phyloP scores from a whole-genome alignment of 1,284 basidiomycete genomes.

The Marasmius fiardii region DNA sequence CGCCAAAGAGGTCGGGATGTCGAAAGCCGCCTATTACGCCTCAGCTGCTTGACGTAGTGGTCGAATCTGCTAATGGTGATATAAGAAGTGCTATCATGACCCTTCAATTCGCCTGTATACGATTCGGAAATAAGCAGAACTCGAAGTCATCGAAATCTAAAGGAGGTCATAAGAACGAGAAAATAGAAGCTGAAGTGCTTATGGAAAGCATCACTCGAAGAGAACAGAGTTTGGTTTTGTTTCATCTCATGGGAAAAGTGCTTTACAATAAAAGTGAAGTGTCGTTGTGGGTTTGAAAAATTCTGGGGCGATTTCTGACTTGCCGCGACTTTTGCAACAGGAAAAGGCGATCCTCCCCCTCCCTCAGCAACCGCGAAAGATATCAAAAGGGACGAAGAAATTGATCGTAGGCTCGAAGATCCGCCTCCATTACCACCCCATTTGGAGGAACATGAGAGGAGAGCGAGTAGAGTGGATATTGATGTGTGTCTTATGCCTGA shows the following conservation, averaged over 20 bases:
- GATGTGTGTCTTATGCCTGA: slow-evolving; percentile 65
- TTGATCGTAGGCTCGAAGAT: slow-evolving; percentile 50
- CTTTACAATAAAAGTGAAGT: slow-evolving; percentile 88
- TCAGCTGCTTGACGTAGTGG: slow-evolving; percentile 58
- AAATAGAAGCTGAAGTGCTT: slow-evolving; percentile 27
- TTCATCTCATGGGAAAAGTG: slow-evolving; percentile 92
- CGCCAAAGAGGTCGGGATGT: slow-evolving; percentile 55
- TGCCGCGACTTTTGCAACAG: slow-evolving; percentile 31
- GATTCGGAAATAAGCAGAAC: slow-evolving; percentile 21
- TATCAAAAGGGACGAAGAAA: slow-evolving; percentile 50
- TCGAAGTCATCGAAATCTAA: slow-evolving; percentile 4
- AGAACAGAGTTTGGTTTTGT: slow-evolving; percentile 85
- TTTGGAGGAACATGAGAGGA: slow-evolving; percentile 59
- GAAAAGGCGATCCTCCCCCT: slow-evolving; percentile 65
- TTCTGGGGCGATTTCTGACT: too few relatives aligned
- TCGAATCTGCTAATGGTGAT: slow-evolving; percentile 84
- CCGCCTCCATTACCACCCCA: slow-evolving; percentile 52
- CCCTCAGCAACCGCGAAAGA: slow-evolving; percentile 53
- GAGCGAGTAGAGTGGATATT: slow-evolving; percentile 74
- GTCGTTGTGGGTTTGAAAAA: too few relatives aligned
- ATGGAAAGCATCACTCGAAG: slow-evolving; percentile 75
- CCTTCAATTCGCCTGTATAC: slow-evolving; percentile 75
- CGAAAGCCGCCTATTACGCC: slow-evolving; percentile 7
- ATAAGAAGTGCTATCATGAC: slow-evolving; percentile 92
- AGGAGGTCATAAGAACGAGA: slow-evolving; percentile 30